Evolutionary conservation across 441 rosid species (phyloP).

Genomic region (Gossypium aridum): DNA sequence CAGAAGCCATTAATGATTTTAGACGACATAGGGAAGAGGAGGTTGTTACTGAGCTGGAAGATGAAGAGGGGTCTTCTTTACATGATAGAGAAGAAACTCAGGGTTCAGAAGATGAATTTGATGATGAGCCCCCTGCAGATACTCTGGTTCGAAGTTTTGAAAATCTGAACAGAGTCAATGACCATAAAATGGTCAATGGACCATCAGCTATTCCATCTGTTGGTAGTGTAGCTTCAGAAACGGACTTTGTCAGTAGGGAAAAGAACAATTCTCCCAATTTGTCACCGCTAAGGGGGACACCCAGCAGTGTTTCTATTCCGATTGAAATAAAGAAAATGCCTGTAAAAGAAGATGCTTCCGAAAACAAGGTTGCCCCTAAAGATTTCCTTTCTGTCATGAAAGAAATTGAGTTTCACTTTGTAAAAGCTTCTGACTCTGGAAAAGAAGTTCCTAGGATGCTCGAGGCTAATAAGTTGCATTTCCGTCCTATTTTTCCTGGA

Average conservation of each 20-base stretch:
- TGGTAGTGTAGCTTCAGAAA: constrained; percentile 43
- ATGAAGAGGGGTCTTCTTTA: constrained; percentile 54
- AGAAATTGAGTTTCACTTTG: constrained; percentile 69
- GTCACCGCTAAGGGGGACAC: constrained; percentile 52
- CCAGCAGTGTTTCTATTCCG: constrained; percentile 26
- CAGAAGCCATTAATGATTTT: constrained; percentile 43
- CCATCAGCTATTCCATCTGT: constrained; percentile 36
- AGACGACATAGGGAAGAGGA: constrained; percentile 53
- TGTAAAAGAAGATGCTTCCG: constrained; percentile 35
- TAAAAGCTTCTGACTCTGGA: constrained; percentile 87
- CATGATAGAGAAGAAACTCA: constrained; percentile 47
- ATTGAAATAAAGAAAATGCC: constrained; percentile 41
- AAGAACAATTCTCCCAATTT: constrained; percentile 57
- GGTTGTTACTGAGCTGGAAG: constrained; percentile 60
- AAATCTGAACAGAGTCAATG: constrained; percentile 60
- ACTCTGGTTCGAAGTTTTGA: constrained; percentile 79
- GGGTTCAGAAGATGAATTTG: constrained; percentile 77
- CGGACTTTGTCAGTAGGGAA: constrained; percentile 42
- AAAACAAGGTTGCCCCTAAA: constrained; percentile 54
- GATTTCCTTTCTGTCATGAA: constrained; percentile 81
- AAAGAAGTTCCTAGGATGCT: constrained; percentile 98
- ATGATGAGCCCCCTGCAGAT: constrained; percentile 64
- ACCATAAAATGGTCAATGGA: constrained; percentile 27
- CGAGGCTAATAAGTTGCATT: constrained; percentile 87
- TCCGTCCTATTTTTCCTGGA: constrained; percentile 52